phyloP scores from a whole-genome alignment of 345 rosid genomes.

The Psidium friedrichsthalianum region DNA sequence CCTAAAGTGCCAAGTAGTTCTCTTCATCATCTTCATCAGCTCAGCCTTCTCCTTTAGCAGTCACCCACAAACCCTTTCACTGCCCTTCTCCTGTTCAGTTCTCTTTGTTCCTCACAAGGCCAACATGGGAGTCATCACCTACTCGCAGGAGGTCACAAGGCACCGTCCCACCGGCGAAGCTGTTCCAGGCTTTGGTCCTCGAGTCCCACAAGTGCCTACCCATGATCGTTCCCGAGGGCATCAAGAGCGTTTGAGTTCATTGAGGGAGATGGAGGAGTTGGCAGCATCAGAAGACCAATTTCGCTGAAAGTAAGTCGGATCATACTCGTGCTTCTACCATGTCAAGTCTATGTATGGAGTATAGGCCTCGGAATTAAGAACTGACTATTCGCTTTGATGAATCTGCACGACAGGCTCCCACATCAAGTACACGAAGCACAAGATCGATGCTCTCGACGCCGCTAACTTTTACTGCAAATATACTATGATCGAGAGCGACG shows the following conservation, averaged over 20 bases:
- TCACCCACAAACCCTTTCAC: too few relatives aligned
- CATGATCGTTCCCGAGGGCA: slow-evolving; percentile 16
- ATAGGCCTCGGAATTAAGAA: background rate
- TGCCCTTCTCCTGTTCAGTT: too few relatives aligned
- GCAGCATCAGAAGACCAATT: slow-evolving; percentile 16
- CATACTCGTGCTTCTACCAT: background rate
- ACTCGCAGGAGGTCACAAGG: background rate
- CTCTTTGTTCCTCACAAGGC: too few relatives aligned
- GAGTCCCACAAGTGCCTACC: background rate
- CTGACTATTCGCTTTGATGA: background rate
- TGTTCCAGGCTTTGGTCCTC: background rate
- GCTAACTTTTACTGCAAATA: background rate
- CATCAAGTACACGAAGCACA: background rate
- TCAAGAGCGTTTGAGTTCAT: slow-evolving; percentile 11
- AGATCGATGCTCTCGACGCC: background rate
- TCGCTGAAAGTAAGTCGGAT: background rate
- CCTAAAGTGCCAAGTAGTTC: background rate
- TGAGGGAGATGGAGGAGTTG: slow-evolving; percentile 30
- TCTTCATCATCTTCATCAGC: background rate
- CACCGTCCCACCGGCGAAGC: background rate
- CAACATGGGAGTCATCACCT: background rate
- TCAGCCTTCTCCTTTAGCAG: background rate
- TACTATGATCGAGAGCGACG: background rate
- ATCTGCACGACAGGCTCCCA: background rate
- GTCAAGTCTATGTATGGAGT: background rate